phyloP scores from a whole-genome alignment of 2,329 filamentous ascomycete genomes.

The Ceratocystis destructans region DNA sequence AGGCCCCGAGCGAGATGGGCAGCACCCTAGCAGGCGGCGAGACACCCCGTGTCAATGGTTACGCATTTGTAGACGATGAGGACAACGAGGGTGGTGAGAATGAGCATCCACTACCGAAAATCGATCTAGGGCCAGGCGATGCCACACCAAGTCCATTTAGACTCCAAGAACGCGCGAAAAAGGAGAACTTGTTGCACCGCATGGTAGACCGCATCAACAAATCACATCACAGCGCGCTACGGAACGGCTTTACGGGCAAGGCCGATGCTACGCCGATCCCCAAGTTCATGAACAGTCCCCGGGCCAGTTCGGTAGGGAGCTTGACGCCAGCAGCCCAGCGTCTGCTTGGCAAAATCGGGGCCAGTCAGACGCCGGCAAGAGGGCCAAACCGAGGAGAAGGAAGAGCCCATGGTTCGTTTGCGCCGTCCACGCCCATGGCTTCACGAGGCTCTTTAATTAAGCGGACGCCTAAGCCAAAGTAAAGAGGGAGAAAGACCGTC shows the following conservation, averaged over 20 bases:
- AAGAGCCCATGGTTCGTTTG: constrained; percentile 3
- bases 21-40: constrained; percentile 37
- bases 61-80: constrained; percentile 83
- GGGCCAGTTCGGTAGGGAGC: constrained; percentile 32
- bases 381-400: background rate
- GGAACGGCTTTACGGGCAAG: constrained; percentile 46
- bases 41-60: constrained; percentile 84
- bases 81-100: constrained; percentile 29
- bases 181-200: constrained; percentile 70
- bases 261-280: constrained; percentile 50
- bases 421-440: constrained; percentile 13
- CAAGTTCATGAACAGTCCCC: constrained; percentile 53
- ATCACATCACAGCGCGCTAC: constrained; percentile 51
- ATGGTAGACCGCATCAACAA: constrained; percentile 74
- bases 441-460: constrained; percentile 10
- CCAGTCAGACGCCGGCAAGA: constrained; percentile 2
- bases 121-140: constrained; percentile 46
- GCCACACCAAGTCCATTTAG: constrained; percentile 67
- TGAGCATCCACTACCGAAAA: constrained; percentile 26
- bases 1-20: constrained; percentile 39
- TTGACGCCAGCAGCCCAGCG: constrained; percentile 64
- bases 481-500: background rate
- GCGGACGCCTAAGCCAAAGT: background rate
- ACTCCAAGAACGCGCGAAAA: constrained; percentile 56
- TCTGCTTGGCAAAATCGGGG: constrained; percentile 43